Conservation (phyloP, 2,329 filamentous ascomycete species). For the Colletotrichum salicis region DNA sequence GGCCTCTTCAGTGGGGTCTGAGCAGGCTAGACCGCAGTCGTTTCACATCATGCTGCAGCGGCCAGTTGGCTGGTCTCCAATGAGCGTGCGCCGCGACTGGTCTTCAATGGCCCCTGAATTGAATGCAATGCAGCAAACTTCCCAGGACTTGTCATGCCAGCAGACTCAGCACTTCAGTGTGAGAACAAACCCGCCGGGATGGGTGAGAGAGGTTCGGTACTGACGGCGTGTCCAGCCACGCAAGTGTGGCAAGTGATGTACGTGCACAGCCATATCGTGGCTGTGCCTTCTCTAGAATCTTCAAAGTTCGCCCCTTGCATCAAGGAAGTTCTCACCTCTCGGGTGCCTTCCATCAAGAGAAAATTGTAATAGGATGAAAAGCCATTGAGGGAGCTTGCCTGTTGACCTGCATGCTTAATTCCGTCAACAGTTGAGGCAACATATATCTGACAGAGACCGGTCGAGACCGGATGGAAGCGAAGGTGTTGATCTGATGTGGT, state of each 20-base stretch:
- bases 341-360: background rate
- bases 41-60: slow-evolving; percentile 29
- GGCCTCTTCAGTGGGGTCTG: slow-evolving; percentile 30
- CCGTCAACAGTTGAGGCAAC: background rate
- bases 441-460: background rate
- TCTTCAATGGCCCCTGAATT: slow-evolving; percentile 6
- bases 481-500: background rate
- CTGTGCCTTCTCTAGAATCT: slow-evolving; percentile 22
- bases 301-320: background rate
- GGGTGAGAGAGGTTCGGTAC: background rate
- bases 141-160: background rate
- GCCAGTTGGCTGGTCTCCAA: slow-evolving; percentile 6
- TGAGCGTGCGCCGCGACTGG: slow-evolving; percentile 11
- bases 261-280: slow-evolving; percentile 25
- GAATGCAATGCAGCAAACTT: background rate
- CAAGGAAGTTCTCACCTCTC: slow-evolving; percentile 5
- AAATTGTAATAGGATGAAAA: background rate
- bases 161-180: background rate
- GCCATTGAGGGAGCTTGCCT: background rate
- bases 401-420: background rate
- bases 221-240: slow-evolving; percentile 5
- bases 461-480: slow-evolving; percentile 4
- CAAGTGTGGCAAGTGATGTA: slow-evolving; percentile 15
- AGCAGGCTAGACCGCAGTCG: slow-evolving; percentile 16
- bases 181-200: background rate